A percentile compares a stretch with the other conserved stretches of the same genome.
Conservation (phyloP, 1,284 basidiomycete genomes). For the Schizophyllum amplum region DNA sequence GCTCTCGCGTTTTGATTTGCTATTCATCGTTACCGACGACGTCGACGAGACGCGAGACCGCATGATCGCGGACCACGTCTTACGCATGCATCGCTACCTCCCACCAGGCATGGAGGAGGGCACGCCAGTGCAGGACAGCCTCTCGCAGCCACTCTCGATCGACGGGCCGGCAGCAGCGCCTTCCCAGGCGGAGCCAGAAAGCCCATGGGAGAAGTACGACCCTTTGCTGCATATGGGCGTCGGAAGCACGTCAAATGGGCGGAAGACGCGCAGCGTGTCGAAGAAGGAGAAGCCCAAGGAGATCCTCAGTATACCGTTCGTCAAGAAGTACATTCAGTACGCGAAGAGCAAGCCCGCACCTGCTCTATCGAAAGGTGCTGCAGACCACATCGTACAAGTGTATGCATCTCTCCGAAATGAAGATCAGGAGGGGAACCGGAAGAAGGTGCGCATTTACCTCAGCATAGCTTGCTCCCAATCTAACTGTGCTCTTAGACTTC, state of each 20-base stretch:
- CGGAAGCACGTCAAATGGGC: conserved; percentile 32
- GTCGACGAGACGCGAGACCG: conserved; percentile 94
- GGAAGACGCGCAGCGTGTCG: conserved; percentile 45
- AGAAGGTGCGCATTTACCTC: conserved; percentile 62
- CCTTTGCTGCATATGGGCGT: conserved; percentile 89
- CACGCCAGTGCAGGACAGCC: conserved; percentile 80
- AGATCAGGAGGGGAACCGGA: conserved; percentile 84
- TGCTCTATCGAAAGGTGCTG: conserved; percentile 85
- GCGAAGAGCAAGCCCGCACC: conserved; percentile 87
- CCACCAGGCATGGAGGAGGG: conserved; percentile 96
- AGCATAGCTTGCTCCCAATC: no score
- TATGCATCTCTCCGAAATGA: conserved; percentile 93
- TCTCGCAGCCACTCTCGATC: conserved; percentile 81
- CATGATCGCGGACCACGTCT: conserved; percentile 93
- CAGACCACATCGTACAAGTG: conserved; percentile 90
- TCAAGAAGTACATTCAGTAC: conserved; percentile 99
- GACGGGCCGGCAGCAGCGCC: conserved; percentile 62
- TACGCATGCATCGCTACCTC: conserved; percentile 95
- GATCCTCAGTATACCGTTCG: conserved; percentile 87
- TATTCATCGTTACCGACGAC: conserved; percentile 98
- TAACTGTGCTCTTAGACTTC: conserved; percentile 59
- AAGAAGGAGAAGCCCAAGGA: conserved; percentile 66
- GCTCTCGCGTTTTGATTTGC: conserved; percentile 96
- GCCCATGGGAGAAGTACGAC: conserved; percentile 95
- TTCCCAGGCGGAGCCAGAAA: conserved; percentile 60